Evolutionary conservation across 164 flowering plant species (phyloP).

Genomic region (Aristolochia californica): DNA sequence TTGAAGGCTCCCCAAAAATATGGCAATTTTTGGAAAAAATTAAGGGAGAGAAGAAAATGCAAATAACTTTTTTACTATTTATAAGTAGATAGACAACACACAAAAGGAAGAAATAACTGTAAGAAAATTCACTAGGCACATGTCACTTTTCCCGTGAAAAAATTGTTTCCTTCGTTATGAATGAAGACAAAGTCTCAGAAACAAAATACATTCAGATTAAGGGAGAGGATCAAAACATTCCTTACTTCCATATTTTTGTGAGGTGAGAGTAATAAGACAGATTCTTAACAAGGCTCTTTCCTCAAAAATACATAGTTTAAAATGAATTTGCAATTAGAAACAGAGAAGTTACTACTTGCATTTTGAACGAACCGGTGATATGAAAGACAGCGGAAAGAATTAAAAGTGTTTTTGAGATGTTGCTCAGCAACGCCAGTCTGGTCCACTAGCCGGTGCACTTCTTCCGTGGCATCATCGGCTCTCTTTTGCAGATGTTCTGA

Average conservation of each 20-base stretch:
- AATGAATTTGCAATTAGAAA: too few species aligned
- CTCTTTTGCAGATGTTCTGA: constrained; percentile 16
- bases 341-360: constrained; percentile 5
- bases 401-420: constrained; percentile 21
- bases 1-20: neutral
- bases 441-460: constrained; percentile 12
- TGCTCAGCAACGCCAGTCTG: constrained; percentile 16
- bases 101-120: too few species aligned
- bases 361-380: constrained; percentile 8
- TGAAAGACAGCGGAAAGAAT: constrained; percentile 14
- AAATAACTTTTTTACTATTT: neutral
- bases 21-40: neutral
- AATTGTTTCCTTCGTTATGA: too few species aligned
- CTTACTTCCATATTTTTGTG: too few species aligned
- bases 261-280: neutral
- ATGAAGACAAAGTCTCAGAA: too few species aligned
- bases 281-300: neutral
- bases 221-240: too few species aligned
- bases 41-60: neutral
- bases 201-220: neutral
- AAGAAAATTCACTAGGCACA: too few species aligned
- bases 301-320: neutral
- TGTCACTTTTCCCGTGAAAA: too few species aligned
- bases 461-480: constrained; percentile 11
- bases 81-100: too few species aligned